Percentiles rank a stretch among this genome's conserved stretches.
Conservation (phyloP, 2,329 filamentous ascomycete genomes). For the Aureobasidium sp. region DNA sequence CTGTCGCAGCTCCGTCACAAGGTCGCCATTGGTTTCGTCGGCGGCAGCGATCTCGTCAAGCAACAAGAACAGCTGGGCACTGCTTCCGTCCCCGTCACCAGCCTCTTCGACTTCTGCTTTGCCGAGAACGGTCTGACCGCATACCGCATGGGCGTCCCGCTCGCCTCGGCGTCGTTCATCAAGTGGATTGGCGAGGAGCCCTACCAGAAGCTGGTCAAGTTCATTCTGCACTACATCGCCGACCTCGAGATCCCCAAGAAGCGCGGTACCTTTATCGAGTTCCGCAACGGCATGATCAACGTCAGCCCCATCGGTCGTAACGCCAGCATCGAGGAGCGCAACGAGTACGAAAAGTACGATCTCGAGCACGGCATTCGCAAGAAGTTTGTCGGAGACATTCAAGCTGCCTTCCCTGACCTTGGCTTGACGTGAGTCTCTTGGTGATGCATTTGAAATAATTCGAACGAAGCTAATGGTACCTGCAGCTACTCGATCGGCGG, state of each 20-base stretch:
- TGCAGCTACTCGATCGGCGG: slow-evolving; percentile 84
- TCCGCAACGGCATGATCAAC: slow-evolving; percentile 89
- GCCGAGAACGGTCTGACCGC: slow-evolving; percentile 93
- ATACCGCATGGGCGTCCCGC: slow-evolving; percentile 69
- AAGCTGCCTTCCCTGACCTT: slow-evolving; percentile 73
- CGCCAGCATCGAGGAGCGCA: slow-evolving; percentile 69
- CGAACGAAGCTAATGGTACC: not conserved
- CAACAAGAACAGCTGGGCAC: slow-evolving; percentile 92
- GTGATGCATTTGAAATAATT: not conserved
- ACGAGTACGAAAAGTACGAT: slow-evolving; percentile 78
- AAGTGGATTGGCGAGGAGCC: slow-evolving; percentile 77
- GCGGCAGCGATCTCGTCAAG: slow-evolving; percentile 85
- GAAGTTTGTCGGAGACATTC: slow-evolving; percentile 68
- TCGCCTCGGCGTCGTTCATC: slow-evolving; percentile 82
- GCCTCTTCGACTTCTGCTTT: slow-evolving; percentile 96
- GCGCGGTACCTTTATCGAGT: slow-evolving; percentile 79
- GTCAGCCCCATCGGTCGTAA: slow-evolving; percentile 80
- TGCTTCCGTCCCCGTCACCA: slow-evolving; percentile 60
- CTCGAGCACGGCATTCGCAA: slow-evolving; percentile 67
- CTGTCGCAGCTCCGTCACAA: slow-evolving; percentile 77
- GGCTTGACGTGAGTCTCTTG: slow-evolving; percentile 65
- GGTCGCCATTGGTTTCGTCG: slow-evolving; percentile 84
- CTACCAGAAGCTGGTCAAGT: slow-evolving; percentile 73
- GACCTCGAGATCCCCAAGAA: slow-evolving; percentile 79
- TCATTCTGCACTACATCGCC: slow-evolving; percentile 73